These are phyloP conservation scores for Pichia californica DNA, from an alignment of 805 yeast genomes.

Conservation along the genomic window DNA sequence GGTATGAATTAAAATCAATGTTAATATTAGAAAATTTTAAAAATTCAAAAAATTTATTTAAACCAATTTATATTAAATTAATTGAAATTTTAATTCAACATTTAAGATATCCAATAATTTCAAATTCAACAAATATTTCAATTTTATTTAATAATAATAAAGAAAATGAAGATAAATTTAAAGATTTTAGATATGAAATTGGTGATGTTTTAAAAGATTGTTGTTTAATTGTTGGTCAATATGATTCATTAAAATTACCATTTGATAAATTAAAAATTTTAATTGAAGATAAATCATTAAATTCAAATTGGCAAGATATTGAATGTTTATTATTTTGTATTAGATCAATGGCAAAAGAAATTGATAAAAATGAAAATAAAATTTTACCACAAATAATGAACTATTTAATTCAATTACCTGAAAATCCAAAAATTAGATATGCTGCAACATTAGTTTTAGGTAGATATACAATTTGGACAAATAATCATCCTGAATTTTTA, in stretches of 20 bases:
- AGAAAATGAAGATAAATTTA: constrained; percentile 87
- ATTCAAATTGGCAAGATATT: constrained; percentile 65
- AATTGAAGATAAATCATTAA: constrained; percentile 15
- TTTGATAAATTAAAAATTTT: constrained; percentile 48
- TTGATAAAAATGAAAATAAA: constrained; percentile 54
- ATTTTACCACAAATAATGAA: constrained; percentile 75
- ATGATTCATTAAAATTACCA: constrained; percentile 64
- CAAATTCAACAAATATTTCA: constrained; percentile 30
- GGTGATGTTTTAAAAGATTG: constrained; percentile 97
- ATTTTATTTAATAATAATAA: constrained; percentile 57
- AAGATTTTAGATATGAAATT: constrained; percentile 91
- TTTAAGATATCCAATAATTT: constrained; percentile 60
- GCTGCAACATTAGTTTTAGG: constrained; percentile 92
- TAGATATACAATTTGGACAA: constrained; percentile 94
- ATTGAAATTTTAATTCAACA: constrained; percentile 59
- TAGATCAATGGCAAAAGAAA: constrained; percentile 93
- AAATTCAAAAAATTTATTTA: constrained; percentile 42
- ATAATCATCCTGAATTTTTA: constrained; percentile 73
- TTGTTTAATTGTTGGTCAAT: constrained; percentile 82
- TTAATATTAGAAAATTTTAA: constrained; percentile 53
- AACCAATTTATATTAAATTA: constrained; percentile 52
- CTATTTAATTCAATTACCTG: constrained; percentile 63
- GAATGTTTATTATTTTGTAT: constrained; percentile 88
- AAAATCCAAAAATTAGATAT: constrained; percentile 79
- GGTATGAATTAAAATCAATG: constrained; percentile 78